Conservation (phyloP, 2,329 filamentous ascomycete genomes). For the Dactylonectria estremocensis region DNA sequence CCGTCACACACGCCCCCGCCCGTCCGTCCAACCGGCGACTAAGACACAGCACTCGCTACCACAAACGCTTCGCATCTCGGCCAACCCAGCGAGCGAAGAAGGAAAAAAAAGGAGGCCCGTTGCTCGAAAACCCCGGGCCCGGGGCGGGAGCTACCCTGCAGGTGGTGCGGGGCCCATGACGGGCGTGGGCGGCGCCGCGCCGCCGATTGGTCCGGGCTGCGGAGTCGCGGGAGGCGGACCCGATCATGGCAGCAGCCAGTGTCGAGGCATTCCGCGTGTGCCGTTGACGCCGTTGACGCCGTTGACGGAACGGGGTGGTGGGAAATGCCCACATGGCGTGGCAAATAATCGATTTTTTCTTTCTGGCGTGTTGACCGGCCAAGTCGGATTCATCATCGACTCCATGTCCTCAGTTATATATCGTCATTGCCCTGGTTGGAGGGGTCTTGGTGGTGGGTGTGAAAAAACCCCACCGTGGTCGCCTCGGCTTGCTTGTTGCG, state of each 20-base stretch:
- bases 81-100: constrained; percentile 11
- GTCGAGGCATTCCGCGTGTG: background rate
- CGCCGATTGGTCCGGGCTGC: constrained; percentile 42
- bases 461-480: background rate
- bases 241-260: background rate
- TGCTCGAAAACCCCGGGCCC: constrained; percentile 34
- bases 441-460: background rate
- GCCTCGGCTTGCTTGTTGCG: constrained; percentile 22
- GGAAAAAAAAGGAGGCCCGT: no score
- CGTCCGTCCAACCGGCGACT: background rate
- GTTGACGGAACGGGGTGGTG: background rate
- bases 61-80: background rate
- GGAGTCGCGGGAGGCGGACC: constrained; percentile 18
- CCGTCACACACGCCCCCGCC: background rate
- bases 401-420: background rate
- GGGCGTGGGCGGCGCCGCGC: constrained; percentile 39
- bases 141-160: constrained; percentile 39
- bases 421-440: background rate
- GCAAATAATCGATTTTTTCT: background rate
- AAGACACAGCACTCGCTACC: background rate
- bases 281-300: background rate
- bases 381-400: background rate
- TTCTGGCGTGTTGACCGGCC: background rate
- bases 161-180: constrained; percentile 13
- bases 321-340: constrained; percentile 9